A percentile compares a stretch with the other conserved stretches of the same genome.
These are phyloP conservation scores for Talaromyces nanjingensis DNA, from an alignment of 495 filamentous ascomycete genomes.

Conservation along the genomic window DNA sequence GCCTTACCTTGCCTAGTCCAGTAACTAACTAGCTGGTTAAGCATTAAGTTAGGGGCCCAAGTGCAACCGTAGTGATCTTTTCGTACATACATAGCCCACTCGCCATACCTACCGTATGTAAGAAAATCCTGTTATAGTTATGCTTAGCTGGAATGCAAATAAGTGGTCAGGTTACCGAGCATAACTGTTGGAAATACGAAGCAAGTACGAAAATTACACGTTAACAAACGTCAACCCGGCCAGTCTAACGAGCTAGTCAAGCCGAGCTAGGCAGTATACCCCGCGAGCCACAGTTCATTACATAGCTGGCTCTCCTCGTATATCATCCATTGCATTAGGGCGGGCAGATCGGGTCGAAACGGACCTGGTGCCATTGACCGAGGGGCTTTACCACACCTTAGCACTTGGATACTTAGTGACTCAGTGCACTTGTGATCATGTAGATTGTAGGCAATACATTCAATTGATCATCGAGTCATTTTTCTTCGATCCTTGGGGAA, in stretches of 20 bases:
- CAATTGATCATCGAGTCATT: background rate
- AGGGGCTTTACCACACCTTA: background rate
- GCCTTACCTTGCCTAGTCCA: background rate
- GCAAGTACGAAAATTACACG: background rate
- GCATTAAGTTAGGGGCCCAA: background rate
- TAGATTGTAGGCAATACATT: background rate
- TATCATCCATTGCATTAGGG: background rate
- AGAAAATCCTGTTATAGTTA: background rate
- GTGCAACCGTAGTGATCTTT: background rate
- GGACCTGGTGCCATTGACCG: background rate
- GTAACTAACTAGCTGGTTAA: background rate
- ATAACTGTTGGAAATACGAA: background rate
- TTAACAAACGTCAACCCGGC: background rate
- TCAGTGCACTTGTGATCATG: background rate
- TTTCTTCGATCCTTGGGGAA: background rate
- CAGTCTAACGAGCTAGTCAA: background rate
- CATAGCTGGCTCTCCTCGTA: background rate
- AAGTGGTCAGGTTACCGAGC: too few species aligned
- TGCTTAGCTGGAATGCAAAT: background rate
- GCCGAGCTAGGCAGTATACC: background rate
- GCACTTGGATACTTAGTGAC: background rate
- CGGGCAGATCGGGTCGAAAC: background rate
- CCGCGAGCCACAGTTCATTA: background rate
- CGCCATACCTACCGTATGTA: background rate
- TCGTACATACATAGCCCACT: background rate